Percentiles rank a stretch among this genome's conserved stretches.
Evolutionary conservation across 257 asterid species (phyloP).

Genomic region (Thymus quinquecostatus): DNA sequence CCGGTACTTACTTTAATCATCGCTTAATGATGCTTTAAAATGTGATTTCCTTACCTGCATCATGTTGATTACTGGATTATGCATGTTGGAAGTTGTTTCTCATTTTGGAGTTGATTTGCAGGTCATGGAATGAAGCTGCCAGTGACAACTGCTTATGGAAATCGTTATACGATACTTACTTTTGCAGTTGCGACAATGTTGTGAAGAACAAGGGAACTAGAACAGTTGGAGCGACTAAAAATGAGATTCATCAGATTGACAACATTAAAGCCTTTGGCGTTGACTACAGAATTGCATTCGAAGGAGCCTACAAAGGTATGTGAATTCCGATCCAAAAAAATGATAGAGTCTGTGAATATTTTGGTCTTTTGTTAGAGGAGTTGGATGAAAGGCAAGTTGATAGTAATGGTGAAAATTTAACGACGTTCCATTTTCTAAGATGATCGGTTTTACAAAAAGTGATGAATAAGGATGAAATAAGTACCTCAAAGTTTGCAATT

Average conservation of each 20-base stretch:
- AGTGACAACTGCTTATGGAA: constrained; percentile 74
- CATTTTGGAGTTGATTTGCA: constrained; percentile 35
- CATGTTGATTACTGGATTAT: not conserved
- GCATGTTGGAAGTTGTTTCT: not conserved
- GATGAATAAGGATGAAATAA: not conserved
- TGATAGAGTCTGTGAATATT: no score
- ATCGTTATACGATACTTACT: constrained; percentile 46
- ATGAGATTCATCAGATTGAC: constrained; percentile 24
- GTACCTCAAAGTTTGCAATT: not conserved
- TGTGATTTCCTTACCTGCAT: not conserved
- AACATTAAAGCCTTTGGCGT: constrained; percentile 25
- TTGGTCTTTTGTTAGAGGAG: not conserved
- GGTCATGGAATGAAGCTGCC: constrained; percentile 79
- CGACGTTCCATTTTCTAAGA: not conserved
- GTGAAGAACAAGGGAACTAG: constrained; percentile 19
- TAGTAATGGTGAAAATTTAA: not conserved
- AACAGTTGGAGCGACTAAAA: constrained; percentile 23
- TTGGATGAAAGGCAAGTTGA: constrained; percentile 17
- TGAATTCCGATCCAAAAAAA: no score
- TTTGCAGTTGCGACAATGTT: constrained; percentile 33
- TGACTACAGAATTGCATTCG: constrained; percentile 57
- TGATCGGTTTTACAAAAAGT: not conserved
- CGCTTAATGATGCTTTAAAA: not conserved
- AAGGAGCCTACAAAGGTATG: constrained; percentile 53
- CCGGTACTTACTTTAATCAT: constrained; percentile 48